These are phyloP conservation scores for Trifolium repens DNA, from an alignment of 306 rosid genomes.

Conservation along the genomic window DNA sequence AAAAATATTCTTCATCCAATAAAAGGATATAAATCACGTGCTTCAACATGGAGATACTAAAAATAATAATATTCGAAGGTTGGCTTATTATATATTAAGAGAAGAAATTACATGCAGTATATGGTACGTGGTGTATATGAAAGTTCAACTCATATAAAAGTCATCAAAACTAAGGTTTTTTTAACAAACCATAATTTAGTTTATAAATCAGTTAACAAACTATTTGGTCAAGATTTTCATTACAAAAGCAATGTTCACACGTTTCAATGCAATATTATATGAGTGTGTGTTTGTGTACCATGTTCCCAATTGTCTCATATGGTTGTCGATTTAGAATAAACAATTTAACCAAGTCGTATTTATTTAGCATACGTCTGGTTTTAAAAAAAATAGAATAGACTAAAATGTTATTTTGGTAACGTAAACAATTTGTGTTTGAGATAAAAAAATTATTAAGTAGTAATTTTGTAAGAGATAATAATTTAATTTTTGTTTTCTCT, in stretches of 20 bases:
- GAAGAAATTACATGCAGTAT: constrained; percentile 7
- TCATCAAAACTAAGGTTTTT: neutral
- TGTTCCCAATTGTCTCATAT: constrained; percentile 4
- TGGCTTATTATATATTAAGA: neutral
- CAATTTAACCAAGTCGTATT: no score
- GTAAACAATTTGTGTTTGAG: no score
- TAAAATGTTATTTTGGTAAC: no score
- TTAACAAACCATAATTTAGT: neutral
- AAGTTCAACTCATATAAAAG: constrained; percentile 3
- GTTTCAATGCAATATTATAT: constrained; percentile 1
- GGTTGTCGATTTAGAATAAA: neutral
- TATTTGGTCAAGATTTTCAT: neutral
- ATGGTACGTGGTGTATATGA: neutral
- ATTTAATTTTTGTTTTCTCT: no score
- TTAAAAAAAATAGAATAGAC: no score
- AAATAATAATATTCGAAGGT: neutral
- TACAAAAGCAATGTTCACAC: neutral
- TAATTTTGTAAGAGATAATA: no score
- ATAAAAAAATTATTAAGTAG: no score
- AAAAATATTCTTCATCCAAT: constrained; percentile 24
- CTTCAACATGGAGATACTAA: constrained; percentile 18
- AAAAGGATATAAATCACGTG: constrained; percentile 47
- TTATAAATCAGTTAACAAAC: neutral
- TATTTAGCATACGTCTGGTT: no score
- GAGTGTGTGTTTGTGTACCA: neutral